Percentiles rank a stretch among this genome's conserved stretches.
Evolutionary conservation across 352 stramenopile genomes (phyloP).

Genomic region (Halophytophthora polymorphica): DNA sequence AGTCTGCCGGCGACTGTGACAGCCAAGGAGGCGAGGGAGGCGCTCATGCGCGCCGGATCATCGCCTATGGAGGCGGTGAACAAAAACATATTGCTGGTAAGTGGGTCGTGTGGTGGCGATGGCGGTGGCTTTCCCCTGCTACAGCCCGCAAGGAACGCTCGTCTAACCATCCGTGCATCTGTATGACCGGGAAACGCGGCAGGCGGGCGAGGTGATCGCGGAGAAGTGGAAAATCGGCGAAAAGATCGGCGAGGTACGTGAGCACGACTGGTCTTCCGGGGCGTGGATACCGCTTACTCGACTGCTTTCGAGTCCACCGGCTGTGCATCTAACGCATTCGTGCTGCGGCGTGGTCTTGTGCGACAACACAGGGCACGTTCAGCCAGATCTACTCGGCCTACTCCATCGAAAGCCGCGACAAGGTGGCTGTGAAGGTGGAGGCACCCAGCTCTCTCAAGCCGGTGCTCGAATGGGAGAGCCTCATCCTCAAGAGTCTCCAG

Average conservation of each 20-base stretch:
- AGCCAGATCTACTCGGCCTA: slow-evolving; percentile 89
- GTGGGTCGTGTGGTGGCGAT: not conserved
- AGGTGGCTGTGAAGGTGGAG: slow-evolving; percentile 86
- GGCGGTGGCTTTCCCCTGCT: slow-evolving; percentile 2
- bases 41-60: slow-evolving; percentile 27
- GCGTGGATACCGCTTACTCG: slow-evolving; percentile 5
- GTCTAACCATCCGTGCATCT: slow-evolving; percentile 1
- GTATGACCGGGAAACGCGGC: not conserved
- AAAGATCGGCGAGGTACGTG: slow-evolving; percentile 80
- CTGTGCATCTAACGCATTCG: slow-evolving; percentile 1
- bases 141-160: slow-evolving; percentile 4
- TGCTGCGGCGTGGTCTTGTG: not conserved
- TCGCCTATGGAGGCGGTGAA: slow-evolving; percentile 62
- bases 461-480: slow-evolving; percentile 87
- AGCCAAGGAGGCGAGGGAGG: too few species aligned
- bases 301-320: slow-evolving; percentile 6
- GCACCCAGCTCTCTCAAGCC: slow-evolving; percentile 83
- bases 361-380: slow-evolving; percentile 58
- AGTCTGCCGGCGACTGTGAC: too few species aligned
- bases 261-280: not conserved
- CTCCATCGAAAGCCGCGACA: slow-evolving; percentile 63
- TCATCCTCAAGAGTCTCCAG: slow-evolving; percentile 84
- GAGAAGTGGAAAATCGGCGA: slow-evolving; percentile 84
- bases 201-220: slow-evolving; percentile 81
- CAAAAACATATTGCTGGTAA: slow-evolving; percentile 84